phyloP scores from a whole-genome alignment of 371 early-diverging fungal genomes.

The Capillidium rhysosporum region DNA sequence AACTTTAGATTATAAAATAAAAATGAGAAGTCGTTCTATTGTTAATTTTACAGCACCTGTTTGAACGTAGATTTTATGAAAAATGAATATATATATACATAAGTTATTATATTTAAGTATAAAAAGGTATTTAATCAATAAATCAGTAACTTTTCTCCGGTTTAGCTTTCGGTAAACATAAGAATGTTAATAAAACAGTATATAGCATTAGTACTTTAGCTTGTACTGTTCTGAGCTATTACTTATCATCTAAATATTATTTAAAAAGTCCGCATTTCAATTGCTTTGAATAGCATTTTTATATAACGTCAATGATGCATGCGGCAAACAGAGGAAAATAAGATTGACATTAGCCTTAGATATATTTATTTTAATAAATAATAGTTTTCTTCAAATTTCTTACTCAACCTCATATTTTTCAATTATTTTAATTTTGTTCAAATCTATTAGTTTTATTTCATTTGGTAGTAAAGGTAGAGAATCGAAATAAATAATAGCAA shows the following conservation, averaged over 20 bases:
- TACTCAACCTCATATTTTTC: background rate
- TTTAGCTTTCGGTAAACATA: background rate
- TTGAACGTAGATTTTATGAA: too few relatives aligned
- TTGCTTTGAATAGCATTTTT: background rate
- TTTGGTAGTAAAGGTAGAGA: background rate
- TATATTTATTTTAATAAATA: background rate
- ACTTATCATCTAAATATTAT: background rate
- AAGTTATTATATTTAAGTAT: background rate
- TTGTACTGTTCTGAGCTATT: background rate
- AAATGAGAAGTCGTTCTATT: too few relatives aligned
- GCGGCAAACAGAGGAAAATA: constrained; percentile 1
- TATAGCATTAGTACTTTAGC: background rate
- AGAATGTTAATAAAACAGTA: background rate
- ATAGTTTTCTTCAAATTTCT: background rate
- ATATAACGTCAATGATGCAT: background rate
- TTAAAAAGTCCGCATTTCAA: background rate
- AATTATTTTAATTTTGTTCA: background rate
- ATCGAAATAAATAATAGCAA: background rate
- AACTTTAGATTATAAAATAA: background rate
- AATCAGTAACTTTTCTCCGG: background rate
- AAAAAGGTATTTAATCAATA: constrained; percentile 4
- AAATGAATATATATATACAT: background rate
- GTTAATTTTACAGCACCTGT: too few relatives aligned
- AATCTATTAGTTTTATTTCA: background rate
- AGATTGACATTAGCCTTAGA: background rate